phyloP scores from a whole-genome alignment of 2,329 filamentous ascomycete genomes.

The Monilinia polystroma region DNA sequence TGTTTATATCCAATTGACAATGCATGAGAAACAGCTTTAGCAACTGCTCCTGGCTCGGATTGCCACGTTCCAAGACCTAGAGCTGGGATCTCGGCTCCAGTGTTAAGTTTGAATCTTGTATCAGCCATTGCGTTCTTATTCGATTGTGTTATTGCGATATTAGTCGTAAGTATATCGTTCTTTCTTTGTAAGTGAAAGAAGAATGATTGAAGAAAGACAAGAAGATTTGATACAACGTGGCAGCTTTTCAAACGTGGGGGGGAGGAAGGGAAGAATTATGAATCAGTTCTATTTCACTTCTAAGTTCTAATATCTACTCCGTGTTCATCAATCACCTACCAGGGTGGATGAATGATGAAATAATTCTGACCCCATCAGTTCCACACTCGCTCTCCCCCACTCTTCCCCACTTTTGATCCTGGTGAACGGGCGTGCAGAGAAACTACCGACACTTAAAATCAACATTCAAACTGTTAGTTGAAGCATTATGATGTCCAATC shows the following conservation, averaged over 20 bases:
- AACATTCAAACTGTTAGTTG: no score
- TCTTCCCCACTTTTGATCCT: background rate
- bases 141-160: background rate
- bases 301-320: no score
- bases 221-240: slow-evolving; percentile 9
- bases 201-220: background rate
- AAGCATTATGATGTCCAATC: no score
- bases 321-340: background rate
- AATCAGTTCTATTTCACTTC: background rate
- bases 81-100: slow-evolving; percentile 41
- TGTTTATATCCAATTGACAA: slow-evolving; percentile 53
- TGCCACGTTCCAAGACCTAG: slow-evolving; percentile 49
- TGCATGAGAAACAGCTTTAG: slow-evolving; percentile 42
- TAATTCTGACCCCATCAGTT: no score
- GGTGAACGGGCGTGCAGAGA: no score
- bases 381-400: background rate
- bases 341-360: background rate
- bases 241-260: slow-evolving; percentile 11
- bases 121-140: slow-evolving; percentile 18
- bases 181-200: background rate
- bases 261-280: background rate
- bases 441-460: no score
- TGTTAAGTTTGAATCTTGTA: slow-evolving; percentile 39
- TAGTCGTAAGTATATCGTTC: background rate
- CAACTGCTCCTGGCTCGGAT: slow-evolving; percentile 44